A percentile compares a stretch with the other conserved stretches of the same genome.
phyloP scores from a whole-genome alignment of 352 stramenopile species.

The Phytophthora quininea region DNA sequence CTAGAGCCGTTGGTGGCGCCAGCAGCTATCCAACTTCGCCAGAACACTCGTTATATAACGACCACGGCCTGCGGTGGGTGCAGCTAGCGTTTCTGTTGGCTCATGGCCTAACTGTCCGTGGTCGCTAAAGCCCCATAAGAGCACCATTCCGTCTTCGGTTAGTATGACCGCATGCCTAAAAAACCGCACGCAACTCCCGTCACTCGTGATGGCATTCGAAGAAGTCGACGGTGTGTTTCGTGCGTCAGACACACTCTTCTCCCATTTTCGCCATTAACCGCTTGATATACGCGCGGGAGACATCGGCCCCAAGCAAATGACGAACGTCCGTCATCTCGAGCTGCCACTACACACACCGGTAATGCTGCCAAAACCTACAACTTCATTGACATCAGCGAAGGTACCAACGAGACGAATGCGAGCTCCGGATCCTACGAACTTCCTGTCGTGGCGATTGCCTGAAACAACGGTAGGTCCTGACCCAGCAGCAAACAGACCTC shows the following conservation, averaged over 20 bases:
- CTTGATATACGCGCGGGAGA: constrained; percentile 45
- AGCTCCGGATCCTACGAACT: constrained; percentile 6
- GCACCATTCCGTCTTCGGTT: constrained; percentile 58
- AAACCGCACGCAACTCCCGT: constrained; percentile 53
- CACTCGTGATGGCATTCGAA: constrained; percentile 27
- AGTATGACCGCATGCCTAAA: constrained; percentile 56
- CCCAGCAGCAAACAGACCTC: constrained; percentile 57
- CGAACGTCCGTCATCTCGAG: constrained; percentile 43
- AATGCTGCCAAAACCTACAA: constrained; percentile 42
- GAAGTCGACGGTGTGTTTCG: constrained; percentile 30
- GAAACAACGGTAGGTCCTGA: constrained; percentile 44
- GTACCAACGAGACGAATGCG: constrained; percentile 47
- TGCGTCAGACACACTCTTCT: constrained; percentile 25
- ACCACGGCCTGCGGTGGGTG: constrained; percentile 39
- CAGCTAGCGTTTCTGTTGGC: constrained; percentile 48
- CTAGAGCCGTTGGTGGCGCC: constrained; percentile 46
- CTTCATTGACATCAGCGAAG: constrained; percentile 51
- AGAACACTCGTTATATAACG: constrained; percentile 58
- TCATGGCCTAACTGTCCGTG: constrained; percentile 79
- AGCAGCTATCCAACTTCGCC: constrained; percentile 55
- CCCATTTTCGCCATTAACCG: background rate
- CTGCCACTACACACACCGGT: constrained; percentile 49
- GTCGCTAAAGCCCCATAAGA: constrained; percentile 82
- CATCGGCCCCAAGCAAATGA: constrained; percentile 63
- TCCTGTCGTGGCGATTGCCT: constrained; percentile 16